Conservation (phyloP, 257 asterid species). For the Ilex asprella region DNA sequence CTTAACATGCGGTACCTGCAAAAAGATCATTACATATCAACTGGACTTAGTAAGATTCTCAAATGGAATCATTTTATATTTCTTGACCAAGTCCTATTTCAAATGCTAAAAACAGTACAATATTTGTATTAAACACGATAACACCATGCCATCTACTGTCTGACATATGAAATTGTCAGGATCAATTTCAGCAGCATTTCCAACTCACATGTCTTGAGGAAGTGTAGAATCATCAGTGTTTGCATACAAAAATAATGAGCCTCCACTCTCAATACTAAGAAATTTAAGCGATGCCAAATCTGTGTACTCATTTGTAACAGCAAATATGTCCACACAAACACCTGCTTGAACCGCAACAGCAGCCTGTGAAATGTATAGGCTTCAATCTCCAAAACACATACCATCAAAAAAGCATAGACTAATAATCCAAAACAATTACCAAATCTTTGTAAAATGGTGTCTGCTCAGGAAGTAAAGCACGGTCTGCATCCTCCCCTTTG, state of each 20-base stretch:
- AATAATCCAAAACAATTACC: constrained; percentile 43
- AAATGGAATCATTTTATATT: constrained; percentile 4
- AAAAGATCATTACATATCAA: constrained; percentile 29
- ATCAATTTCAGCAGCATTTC: constrained; percentile 3
- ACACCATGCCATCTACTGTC: background rate
- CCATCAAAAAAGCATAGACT: constrained; percentile 9
- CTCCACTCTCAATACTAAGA: constrained; percentile 98
- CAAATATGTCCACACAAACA: constrained; percentile 92
- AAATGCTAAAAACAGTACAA: background rate
- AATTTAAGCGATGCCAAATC: constrained; percentile 96
- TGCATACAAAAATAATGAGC: constrained; percentile 88
- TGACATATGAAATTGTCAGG: background rate
- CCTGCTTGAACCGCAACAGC: constrained; percentile 99
- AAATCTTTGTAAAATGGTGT: constrained; percentile 92
- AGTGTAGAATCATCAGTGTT: constrained; percentile 96
- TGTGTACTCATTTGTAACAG: constrained; percentile 96
- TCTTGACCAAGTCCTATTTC: background rate
- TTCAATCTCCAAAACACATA: constrained; percentile 16
- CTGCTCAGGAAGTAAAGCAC: constrained; percentile 97
- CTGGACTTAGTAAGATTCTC: constrained; percentile 8
- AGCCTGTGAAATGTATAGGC: constrained; percentile 63
- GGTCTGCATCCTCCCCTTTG: constrained; percentile 98
- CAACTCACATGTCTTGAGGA: constrained; percentile 98
- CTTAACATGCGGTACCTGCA: constrained; percentile 97
- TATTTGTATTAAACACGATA: background rate